A percentile compares a stretch with the other conserved stretches of the same genome.
Evolutionary conservation across 805 yeast species (phyloP).

Genomic region (Candida chauliodis): DNA sequence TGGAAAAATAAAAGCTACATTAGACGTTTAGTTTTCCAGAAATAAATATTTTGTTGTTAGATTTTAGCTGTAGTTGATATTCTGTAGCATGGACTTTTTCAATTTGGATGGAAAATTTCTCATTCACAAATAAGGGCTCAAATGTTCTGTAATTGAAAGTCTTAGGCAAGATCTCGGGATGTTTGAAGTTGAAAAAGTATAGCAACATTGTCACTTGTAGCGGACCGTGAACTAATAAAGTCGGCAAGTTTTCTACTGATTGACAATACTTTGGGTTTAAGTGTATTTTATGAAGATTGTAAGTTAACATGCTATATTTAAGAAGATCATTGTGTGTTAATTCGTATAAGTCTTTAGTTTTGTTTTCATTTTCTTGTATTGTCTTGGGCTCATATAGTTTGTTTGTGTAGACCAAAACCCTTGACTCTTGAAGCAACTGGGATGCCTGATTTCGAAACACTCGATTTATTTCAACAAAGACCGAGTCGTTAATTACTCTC

Average conservation of each 20-base stretch:
- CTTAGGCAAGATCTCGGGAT: slow-evolving; percentile 18
- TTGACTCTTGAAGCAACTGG: slow-evolving; percentile 43
- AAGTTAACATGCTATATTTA: slow-evolving; percentile 71
- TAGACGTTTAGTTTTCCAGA: slow-evolving; percentile 12
- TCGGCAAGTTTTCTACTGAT: slow-evolving; percentile 56
- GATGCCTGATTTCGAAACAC: slow-evolving; percentile 25
- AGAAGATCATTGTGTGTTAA: slow-evolving; percentile 41
- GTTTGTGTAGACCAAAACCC: slow-evolving; percentile 63
- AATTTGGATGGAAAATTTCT: slow-evolving; percentile 18
- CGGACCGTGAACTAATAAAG: slow-evolving; percentile 77
- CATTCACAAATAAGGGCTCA: slow-evolving; percentile 45
- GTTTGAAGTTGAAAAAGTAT: slow-evolving; percentile 40
- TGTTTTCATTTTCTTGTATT: slow-evolving; percentile 20
- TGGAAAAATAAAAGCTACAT: slow-evolving; percentile 37
- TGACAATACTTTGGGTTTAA: slow-evolving; percentile 56
- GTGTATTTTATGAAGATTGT: slow-evolving; percentile 84
- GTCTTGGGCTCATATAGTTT: slow-evolving; percentile 19
- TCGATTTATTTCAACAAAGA: slow-evolving; percentile 57
- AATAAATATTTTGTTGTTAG: background rate
- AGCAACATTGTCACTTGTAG: slow-evolving; percentile 59
- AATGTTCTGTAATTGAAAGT: slow-evolving; percentile 46
- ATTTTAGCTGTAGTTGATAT: background rate
- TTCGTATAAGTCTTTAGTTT: background rate
- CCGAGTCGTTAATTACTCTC: slow-evolving; percentile 30
- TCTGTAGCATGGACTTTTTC: background rate